These are phyloP conservation scores for Zopfochytrium polystomum DNA, from an alignment of 371 early-diverging fungal species.

Conservation along the genomic window DNA sequence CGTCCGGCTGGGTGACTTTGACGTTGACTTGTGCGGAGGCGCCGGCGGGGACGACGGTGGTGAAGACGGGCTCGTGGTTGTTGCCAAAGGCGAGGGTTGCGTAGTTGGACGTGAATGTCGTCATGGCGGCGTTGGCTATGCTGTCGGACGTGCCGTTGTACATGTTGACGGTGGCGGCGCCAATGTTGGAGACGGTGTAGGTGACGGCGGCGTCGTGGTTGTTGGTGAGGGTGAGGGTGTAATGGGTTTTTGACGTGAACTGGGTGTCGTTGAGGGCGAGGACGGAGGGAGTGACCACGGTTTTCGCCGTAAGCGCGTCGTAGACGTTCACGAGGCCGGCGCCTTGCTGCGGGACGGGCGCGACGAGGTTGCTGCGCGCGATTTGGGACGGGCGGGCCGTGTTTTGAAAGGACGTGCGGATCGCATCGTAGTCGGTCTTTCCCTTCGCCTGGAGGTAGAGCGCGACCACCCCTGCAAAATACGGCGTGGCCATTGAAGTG, in stretches of 20 bases:
- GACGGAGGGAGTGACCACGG: conserved; percentile 58
- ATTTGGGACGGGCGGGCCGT: conserved; percentile 47
- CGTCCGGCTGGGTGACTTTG: conserved; percentile 13
- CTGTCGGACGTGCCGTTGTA: conserved; percentile 18
- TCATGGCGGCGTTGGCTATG: neutral
- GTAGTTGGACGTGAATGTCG: conserved; percentile 15
- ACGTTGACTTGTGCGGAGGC: conserved; percentile 8
- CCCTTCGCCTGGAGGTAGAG: conserved; percentile 23
- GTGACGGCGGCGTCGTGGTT: conserved; percentile 50
- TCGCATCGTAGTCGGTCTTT: neutral
- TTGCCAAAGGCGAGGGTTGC: conserved; percentile 19
- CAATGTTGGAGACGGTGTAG: conserved; percentile 50
- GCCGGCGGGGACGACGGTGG: conserved; percentile 14
- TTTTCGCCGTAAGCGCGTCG: conserved; percentile 54
- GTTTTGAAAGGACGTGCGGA: conserved; percentile 39
- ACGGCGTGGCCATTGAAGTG: conserved; percentile 51
- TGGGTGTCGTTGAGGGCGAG: too few relatives aligned
- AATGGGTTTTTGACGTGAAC: too few relatives aligned
- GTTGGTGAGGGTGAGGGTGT: conserved; percentile 59
- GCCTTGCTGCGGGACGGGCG: conserved; percentile 63
- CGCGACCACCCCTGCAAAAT: conserved; percentile 32
- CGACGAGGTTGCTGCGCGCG: conserved; percentile 32
- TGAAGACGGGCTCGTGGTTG: neutral
- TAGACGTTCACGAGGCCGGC: conserved; percentile 70
- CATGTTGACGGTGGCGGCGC: conserved; percentile 17